phyloP scores from a whole-genome alignment of 1,284 basidiomycete genomes.

The Ganoderma boninense region DNA sequence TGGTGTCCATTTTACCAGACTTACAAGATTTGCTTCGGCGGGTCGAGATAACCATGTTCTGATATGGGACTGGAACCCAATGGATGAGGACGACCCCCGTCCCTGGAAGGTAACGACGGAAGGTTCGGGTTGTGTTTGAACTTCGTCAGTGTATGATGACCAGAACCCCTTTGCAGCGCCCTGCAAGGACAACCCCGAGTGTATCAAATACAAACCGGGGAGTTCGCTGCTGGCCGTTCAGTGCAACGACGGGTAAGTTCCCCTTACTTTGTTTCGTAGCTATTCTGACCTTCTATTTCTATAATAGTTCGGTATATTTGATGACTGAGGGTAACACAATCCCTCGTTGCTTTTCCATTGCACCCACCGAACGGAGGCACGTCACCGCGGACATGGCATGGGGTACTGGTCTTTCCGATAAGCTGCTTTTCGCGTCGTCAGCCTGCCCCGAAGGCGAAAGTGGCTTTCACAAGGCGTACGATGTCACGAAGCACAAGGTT shows the following conservation, averaged over 20 bases:
- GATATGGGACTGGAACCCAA: conserved; percentile 32
- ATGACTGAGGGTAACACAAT: conserved; percentile 12
- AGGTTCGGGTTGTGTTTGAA: not conserved
- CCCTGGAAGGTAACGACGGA: not conserved
- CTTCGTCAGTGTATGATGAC: not conserved
- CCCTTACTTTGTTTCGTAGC: not conserved
- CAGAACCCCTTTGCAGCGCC: not conserved
- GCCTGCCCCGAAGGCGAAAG: conserved; percentile 49
- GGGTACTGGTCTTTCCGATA: conserved; percentile 53
- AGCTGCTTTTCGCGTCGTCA: conserved; percentile 64
- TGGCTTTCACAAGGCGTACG: conserved; percentile 63
- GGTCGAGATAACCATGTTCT: conserved; percentile 33
- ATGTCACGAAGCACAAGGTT: conserved; percentile 42
- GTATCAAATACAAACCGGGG: conserved; percentile 33
- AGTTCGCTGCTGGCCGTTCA: conserved; percentile 29
- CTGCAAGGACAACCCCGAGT: conserved; percentile 31
- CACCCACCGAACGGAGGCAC: conserved; percentile 12
- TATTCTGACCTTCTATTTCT: not conserved
- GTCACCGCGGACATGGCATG: conserved; percentile 52
- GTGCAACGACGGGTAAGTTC: conserved; percentile 34
- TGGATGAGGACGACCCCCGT: conserved; percentile 8
- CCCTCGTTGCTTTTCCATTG: conserved; percentile 3
- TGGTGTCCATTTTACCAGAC: conserved; percentile 22
- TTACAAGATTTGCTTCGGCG: conserved; percentile 32
- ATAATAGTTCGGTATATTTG: conserved; percentile 23